Evolutionary conservation across 495 filamentous ascomycete genomes (phyloP), one percentile per base, ranked within the genome.

Genomic region (Cryomyces minteri): DNA sequence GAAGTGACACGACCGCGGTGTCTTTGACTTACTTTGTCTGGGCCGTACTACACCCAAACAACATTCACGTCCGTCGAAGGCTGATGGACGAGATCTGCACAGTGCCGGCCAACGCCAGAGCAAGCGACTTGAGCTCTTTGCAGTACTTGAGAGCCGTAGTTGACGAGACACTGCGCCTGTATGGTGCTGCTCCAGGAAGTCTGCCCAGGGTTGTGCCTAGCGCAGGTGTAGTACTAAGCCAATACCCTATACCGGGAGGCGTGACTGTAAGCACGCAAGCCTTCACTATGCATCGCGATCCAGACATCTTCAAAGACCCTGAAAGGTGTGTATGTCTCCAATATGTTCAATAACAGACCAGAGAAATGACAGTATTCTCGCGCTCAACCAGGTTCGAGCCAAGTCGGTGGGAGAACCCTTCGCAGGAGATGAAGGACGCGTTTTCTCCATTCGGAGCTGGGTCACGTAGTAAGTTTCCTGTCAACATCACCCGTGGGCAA

Each of bases 371-470:
- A 10, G 32, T 10, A 25, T 4, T 9, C 8, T 41, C 28, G 40
- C 40, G 28, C 14, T 30, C 32, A 32, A 9, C 25, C 43, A 65
- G 57, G 3, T 71, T 72, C 47, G 45, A 64, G n/a, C 69, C 66
- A 0, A 49, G 52, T 31, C 54, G 67, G 25, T 70, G 67, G 67
- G 59, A 54, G 5, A 51, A 53, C 0, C 60, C 65, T 0, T 69
- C 68, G 0, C 64, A 63, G 39, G 64, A 52, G 9, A 73, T 74
- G 68, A 74, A 70, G 45, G 62, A 73, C 33, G 59, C 63, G 5
- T 72, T 68, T 10, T 51, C 73, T 44, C 61, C 71, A 0, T 78
- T 72, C 51, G 71, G 74, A 0, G 70, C 60, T 12, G 73, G 72
- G 6, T 61, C 57, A 25, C 59, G 67, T 32, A 57, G 63, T 62